Evolutionary conservation across 768 basidiomycete genomes (phyloP), one percentile per base, ranked within the genome.

Genomic region (Lentinula boryana): DNA sequence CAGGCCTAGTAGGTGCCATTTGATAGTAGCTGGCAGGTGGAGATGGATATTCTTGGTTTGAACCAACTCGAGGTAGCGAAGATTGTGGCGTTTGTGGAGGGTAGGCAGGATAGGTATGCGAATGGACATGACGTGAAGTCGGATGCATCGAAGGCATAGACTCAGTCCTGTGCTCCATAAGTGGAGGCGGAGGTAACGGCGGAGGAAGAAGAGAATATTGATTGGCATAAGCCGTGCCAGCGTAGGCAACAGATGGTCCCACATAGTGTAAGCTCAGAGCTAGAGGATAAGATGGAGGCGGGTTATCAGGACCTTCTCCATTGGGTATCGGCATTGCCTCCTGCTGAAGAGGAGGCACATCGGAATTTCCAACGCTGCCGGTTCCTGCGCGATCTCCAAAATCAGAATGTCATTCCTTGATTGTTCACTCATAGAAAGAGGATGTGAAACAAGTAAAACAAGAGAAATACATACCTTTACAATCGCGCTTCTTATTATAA

Each of bases 401-500:
- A 79, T 78, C 74, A 78, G 77, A 76, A 53, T 33, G 36, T 53
- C 21, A 53, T 38, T 53, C 36, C 13, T 33, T 53, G 70, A 72
- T 60, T 67, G 69, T 62, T 61, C 62, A 70, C 8, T 48, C 21
- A n/a, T n/a, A 43, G 41, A 36, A 60, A 36, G 18, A 56, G 12
- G 51, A 66, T 66, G 65, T 69, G 1, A 55, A 53, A 18, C n/a
- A 18, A 54, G 49, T 36, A 56, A 27, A 23, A 48, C 21, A 48
- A n/a, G 68, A 66, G 72, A 67, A 66, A 70, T 63, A 74, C 86
- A 74, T 70, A 91, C 89, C 84, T 83, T 88, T 90, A 83, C 84
- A 86, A 89, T 91, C 89, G 85, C 89, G 89, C 85, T 92, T 93
- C 91, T 92, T 92, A 51, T 56, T 56, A 88, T 93, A 93, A 74